These are phyloP conservation scores for Colletotrichum navitas DNA, from an alignment of 2,329 filamentous ascomycete species.

Conservation along the genomic window DNA sequence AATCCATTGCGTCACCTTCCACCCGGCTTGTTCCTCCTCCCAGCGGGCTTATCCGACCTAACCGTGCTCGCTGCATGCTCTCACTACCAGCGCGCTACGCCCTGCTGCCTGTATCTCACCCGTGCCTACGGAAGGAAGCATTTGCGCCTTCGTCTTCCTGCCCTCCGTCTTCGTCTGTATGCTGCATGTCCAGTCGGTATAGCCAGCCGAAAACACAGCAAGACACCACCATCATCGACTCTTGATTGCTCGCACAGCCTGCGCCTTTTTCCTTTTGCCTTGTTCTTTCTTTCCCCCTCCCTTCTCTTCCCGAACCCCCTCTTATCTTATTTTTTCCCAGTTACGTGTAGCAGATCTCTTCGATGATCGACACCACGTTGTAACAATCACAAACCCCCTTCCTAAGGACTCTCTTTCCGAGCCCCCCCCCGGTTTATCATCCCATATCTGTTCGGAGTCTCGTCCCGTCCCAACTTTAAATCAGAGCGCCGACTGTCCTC, in stretches of 20 bases:
- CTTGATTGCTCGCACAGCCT: background rate
- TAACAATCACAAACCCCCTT: background rate
- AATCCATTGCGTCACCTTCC: background rate
- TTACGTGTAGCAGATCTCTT: background rate
- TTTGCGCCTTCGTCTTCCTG: conserved; percentile 22
- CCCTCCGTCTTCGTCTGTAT: conserved; percentile 18
- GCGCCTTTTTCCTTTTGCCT: background rate
- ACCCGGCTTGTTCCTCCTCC: conserved; percentile 2
- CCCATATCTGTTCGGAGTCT: background rate
- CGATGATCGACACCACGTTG: background rate
- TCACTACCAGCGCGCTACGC: conserved; percentile 31
- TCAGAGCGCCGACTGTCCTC: background rate
- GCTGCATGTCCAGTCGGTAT: conserved; percentile 11
- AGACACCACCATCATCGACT: background rate
- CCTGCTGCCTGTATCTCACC: conserved; percentile 22
- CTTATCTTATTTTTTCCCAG: too few species aligned
- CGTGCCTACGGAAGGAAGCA: background rate
- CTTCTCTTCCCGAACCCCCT: accelerated
- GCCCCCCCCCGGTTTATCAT: background rate
- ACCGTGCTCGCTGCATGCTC: conserved; percentile 15
- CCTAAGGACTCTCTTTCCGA: background rate
- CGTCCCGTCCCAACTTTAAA: conserved; percentile 12
- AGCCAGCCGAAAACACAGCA: conserved; percentile 13
- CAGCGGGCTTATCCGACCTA: conserved; percentile 20
- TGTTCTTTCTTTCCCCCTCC: background rate